Conservation (phyloP, 208 protist species). For the Trichomonas tenax region DNA sequence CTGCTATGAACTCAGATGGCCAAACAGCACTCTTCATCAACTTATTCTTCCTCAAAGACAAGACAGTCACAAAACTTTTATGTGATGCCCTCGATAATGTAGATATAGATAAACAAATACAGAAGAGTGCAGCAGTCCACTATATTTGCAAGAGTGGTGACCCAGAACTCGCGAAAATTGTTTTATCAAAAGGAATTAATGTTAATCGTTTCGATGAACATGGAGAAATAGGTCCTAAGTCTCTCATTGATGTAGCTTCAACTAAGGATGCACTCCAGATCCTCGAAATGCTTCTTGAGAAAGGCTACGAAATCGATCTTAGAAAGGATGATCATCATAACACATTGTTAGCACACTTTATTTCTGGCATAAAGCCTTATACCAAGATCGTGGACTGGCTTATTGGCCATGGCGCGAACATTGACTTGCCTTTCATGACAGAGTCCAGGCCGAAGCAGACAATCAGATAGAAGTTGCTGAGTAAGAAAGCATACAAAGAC, state of each 20-base stretch:
- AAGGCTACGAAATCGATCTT: background rate
- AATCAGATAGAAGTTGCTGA: background rate
- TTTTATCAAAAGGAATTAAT: background rate
- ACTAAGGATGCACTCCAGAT: background rate
- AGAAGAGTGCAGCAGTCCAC: background rate
- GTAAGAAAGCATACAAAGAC: background rate
- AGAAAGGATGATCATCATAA: background rate
- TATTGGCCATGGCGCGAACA: background rate
- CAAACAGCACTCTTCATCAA: background rate
- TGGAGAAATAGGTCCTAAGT: background rate
- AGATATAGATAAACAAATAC: background rate
- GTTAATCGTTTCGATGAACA: background rate
- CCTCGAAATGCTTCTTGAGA: background rate
- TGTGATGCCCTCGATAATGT: background rate
- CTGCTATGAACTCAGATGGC: background rate
- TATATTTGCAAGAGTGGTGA: background rate
- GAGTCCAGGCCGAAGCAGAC: background rate
- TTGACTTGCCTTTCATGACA: background rate
- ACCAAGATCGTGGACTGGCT: background rate
- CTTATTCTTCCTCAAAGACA: background rate
- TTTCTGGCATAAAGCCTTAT: background rate
- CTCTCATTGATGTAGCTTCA: background rate
- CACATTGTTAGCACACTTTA: background rate
- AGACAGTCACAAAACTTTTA: background rate
- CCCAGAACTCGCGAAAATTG: background rate